Base-by-base conservation (phyloP, 768 basidiomycete species). In the Mycena latifolia region DNA sequence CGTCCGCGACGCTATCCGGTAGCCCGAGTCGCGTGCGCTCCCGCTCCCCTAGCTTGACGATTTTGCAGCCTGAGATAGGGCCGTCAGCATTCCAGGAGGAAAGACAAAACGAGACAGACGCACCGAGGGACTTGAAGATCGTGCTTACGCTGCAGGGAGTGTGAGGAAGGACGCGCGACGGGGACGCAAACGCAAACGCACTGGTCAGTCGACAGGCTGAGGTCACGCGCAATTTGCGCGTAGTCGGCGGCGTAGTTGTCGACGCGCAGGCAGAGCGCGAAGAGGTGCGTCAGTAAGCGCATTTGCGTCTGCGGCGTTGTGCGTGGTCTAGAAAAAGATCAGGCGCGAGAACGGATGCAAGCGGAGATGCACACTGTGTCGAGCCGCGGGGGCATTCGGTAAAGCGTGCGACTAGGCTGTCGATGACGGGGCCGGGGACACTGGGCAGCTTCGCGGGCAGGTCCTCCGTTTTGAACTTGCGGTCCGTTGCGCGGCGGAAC, bases 171-270 rank as follows among this genome's bases (percentile, higher is more conserved):
- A 11, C 20, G 53, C 31, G 39, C 15, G n/a, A n/a, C n/a, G n/a
- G n/a, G n/a, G n/a, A n/a, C n/a, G n/a, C n/a, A n/a, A n/a, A n/a
- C n/a, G n/a, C n/a, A 5, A 27, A 81, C 92, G 67, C 72, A 97
- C 96, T 88, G 89, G 8, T 81, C 55, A 14, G 85, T 72, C 4
- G 85, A 74, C 82, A 94, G 86, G 67, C 84, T 87, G 9, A 98
- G 77, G 77, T 98, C 96, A 9, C 84, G 80, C 3, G 95, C 92
- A 35, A 98, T 78, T 29, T 85, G 73, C 2, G 84, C 80, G 0
- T 89, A 84, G 67, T 98, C 90, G 0, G 90, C 86, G 0, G 89
- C 88, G 71, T 88, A 97, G 57, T 89, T 87, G 68, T 98, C 95
- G 9, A 95, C 75, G 53, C 86, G 88, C 29, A 98, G 85, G 72